These are phyloP conservation scores for Pterula multifida DNA, from an alignment of 1,284 basidiomycete species.

Conservation along the genomic window DNA sequence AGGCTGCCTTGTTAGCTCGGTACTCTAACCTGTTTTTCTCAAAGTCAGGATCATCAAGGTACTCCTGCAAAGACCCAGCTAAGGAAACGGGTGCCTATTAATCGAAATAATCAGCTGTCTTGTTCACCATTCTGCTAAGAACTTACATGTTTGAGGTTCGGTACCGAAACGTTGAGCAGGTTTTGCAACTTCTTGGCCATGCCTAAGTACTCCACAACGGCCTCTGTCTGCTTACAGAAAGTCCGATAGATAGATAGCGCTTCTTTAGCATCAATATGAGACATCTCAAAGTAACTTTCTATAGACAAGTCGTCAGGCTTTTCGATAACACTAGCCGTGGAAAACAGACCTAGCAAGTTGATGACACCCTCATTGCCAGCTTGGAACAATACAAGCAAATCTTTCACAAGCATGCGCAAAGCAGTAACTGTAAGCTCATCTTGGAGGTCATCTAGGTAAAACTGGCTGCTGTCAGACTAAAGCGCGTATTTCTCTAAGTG, in stretches of 20 bases:
- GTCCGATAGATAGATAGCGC: constrained; percentile 86
- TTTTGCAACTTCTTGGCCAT: constrained; percentile 90
- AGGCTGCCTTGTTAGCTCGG: constrained; percentile 71
- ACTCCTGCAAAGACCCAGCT: constrained; percentile 89
- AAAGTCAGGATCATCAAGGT: constrained; percentile 91
- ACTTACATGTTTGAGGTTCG: constrained; percentile 85
- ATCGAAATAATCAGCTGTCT: background rate
- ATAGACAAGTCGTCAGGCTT: constrained; percentile 11
- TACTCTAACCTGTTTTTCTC: constrained; percentile 92
- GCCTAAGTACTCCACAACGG: constrained; percentile 89
- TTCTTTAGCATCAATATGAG: constrained; percentile 78
- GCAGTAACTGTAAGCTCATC: constrained; percentile 89
- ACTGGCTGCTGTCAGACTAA: constrained; percentile 31
- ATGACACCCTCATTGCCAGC: constrained; percentile 97
- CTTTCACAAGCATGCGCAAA: constrained; percentile 92
- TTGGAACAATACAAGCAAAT: constrained; percentile 91
- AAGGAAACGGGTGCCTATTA: constrained; percentile 84
- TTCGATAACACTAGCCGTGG: background rate
- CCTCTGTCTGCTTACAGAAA: constrained; percentile 92
- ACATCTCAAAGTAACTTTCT: constrained; percentile 99
- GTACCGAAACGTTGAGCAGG: constrained; percentile 86
- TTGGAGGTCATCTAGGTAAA: constrained; percentile 88
- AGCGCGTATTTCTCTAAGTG: background rate
- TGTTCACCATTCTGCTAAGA: background rate
- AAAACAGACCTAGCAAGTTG: constrained; percentile 71